Conservation (phyloP, 352 stramenopile species). For the Globisporangium camurandrum region DNA sequence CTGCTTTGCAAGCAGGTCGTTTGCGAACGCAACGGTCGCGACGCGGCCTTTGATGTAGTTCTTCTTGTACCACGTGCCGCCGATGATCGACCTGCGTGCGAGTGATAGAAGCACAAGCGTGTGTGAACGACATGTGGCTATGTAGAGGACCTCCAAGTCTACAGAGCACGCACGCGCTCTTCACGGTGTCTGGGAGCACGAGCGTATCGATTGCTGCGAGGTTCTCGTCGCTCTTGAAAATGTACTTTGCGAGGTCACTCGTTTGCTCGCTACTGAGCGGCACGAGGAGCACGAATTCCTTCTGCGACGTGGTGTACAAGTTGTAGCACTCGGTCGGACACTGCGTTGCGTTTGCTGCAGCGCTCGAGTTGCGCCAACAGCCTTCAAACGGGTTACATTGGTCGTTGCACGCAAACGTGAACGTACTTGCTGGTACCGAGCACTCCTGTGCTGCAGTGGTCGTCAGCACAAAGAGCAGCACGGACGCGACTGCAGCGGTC, state of each 20-base stretch:
- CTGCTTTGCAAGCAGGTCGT: neutral
- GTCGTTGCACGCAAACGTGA: neutral
- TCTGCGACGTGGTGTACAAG: neutral
- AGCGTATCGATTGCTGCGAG: constrained; percentile 4
- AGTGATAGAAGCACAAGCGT: neutral
- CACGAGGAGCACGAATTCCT: constrained; percentile 1
- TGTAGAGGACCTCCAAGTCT: neutral
- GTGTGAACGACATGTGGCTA: neutral
- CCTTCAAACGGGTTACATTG: neutral
- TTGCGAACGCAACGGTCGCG: neutral
- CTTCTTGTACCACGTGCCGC: neutral
- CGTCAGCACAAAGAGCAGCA: neutral
- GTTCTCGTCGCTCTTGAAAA: constrained; percentile 1
- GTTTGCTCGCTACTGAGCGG: neutral
- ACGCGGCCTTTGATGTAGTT: constrained; percentile 2
- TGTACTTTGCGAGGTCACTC: neutral
- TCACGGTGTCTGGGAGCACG: neutral
- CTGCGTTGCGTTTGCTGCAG: neutral
- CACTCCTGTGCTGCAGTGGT: neutral
- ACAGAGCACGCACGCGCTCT: neutral
- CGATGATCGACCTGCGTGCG: neutral
- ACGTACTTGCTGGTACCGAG: neutral
- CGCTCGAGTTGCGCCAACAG: neutral
- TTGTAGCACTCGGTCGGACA: constrained; percentile 5
- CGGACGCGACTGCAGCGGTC: neutral